Conservation (phyloP, 805 yeast genomes). For the Nakazawaea wyomingensis region DNA sequence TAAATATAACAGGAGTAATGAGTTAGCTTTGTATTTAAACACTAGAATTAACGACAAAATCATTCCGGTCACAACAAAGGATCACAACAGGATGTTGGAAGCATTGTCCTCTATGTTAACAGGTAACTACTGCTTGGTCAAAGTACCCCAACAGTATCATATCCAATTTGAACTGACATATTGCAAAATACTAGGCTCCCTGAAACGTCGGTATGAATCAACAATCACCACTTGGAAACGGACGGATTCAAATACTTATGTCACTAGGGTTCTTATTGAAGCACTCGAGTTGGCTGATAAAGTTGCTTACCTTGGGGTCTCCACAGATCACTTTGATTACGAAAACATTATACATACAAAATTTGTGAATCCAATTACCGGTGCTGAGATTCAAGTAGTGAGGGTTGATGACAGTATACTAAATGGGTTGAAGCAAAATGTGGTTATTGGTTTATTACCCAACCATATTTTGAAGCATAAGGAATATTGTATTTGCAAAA, state of each 20-base stretch:
- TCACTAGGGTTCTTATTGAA: background rate
- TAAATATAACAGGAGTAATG: slow-evolving; percentile 5
- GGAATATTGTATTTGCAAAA: background rate
- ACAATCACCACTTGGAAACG: slow-evolving; percentile 1
- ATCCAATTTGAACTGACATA: background rate
- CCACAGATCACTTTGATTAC: background rate
- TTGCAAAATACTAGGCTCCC: background rate
- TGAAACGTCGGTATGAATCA: background rate
- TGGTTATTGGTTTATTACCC: slow-evolving; percentile 1
- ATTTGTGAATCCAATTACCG: slow-evolving; percentile 6
- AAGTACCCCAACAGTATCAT: slow-evolving; percentile 5
- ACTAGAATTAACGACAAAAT: background rate
- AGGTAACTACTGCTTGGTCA: background rate
- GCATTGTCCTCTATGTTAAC: background rate
- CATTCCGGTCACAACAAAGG: background rate
- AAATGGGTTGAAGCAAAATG: background rate
- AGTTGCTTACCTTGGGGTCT: slow-evolving; percentile 7
- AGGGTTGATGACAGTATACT: background rate
- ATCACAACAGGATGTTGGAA: slow-evolving; percentile 1
- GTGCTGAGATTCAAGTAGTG: background rate
- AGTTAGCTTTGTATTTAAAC: background rate
- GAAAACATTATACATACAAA: background rate
- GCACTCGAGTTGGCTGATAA: slow-evolving; percentile 4
- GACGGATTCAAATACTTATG: background rate
- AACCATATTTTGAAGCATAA: slow-evolving; percentile 5